A percentile compares a stretch with the other conserved stretches of the same genome.
phyloP scores from a whole-genome alignment of 495 filamentous ascomycete species.

The Evernia prunastri region DNA sequence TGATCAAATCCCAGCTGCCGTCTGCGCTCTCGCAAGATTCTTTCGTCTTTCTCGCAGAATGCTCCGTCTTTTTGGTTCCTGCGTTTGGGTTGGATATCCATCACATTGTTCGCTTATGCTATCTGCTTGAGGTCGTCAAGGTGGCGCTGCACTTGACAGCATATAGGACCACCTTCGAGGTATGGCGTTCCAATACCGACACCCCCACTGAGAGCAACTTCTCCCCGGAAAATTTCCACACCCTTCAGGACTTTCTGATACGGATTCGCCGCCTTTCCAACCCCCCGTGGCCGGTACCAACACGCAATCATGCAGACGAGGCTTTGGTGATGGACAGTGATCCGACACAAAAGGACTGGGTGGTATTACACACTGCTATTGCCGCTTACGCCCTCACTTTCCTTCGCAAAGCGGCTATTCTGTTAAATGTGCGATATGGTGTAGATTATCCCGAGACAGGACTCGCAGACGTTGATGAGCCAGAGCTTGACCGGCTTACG shows the following conservation, averaged over 20 bases:
- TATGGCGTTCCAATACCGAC: conserved; percentile 29
- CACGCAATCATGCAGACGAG: background rate
- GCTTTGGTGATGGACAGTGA: background rate
- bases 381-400: conserved; percentile 83
- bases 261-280: conserved; percentile 10
- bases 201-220: background rate
- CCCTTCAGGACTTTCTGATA: conserved; percentile 11
- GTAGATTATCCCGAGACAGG: conserved; percentile 77
- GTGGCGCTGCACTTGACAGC: conserved; percentile 50
- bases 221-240: conserved; percentile 7
- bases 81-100: conserved; percentile 68
- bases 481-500: conserved; percentile 79
- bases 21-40: conserved; percentile 56
- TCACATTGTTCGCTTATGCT: conserved; percentile 82
- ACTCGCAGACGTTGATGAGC: conserved; percentile 54
- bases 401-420: conserved; percentile 74
- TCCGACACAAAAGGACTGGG: conserved; percentile 1
- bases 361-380: conserved; percentile 30
- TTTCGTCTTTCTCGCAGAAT: conserved; percentile 81
- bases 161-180: conserved; percentile 34
- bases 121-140: conserved; percentile 85
- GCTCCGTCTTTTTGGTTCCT: conserved; percentile 62
- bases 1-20: conserved; percentile 16
- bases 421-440: conserved; percentile 82
- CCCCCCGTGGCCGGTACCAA: conserved; percentile 1